A percentile compares a stretch with the other conserved stretches of the same genome.
These are phyloP conservation scores for cucumber (Cucumis sativus) DNA, from an alignment of 306 rosid species.

Conservation along the genomic window Cucumber_9930_V3 NC_026656.2:796501-797000, in stretches of 20 bases:
- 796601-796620: not conserved
- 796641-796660: not conserved
- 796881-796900: no score
- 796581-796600: not conserved
- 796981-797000: no score
- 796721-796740: not conserved
- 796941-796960: no score
- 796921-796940: no score
- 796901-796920: no score
- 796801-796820: not conserved
- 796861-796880: no score
- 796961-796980: no score
- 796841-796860: not conserved
- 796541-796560: not conserved
- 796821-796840: not conserved
- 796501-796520: not conserved
- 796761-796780: slow-evolving; percentile 2
- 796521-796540: not conserved
- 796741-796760: not conserved
- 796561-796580: not conserved
- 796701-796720: not conserved
- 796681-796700: not conserved
- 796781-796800: not conserved
- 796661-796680: not conserved
- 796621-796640: not conserved